phyloP scores from a whole-genome alignment of 176 grass and related monocot species.

The Eremochloa ophiuroides region DNA sequence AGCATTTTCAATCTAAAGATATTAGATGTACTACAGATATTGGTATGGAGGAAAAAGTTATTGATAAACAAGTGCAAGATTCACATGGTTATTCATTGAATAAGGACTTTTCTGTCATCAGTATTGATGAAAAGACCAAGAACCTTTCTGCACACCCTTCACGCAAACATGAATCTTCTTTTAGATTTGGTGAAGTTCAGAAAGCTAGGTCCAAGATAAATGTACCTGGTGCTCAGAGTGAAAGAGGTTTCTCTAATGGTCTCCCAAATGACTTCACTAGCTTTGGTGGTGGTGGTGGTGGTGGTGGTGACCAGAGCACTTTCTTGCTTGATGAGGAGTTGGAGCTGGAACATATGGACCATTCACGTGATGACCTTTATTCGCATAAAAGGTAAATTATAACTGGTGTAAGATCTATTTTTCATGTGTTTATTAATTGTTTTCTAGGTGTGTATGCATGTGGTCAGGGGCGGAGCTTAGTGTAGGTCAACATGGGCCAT shows the following conservation, averaged over 20 bases:
- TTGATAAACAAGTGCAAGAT: conserved; percentile 28
- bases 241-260: conserved; percentile 27
- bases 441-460: not conserved
- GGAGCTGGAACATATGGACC: conserved; percentile 51
- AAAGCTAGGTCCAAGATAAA: conserved; percentile 40
- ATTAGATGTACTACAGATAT: conserved; percentile 16
- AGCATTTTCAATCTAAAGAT: conserved; percentile 29
- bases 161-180: conserved; percentile 20
- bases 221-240: conserved; percentile 26
- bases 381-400: conserved; percentile 61
- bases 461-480: not conserved
- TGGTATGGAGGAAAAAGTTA: conserved; percentile 20
- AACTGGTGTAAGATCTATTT: not conserved
- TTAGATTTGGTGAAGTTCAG: conserved; percentile 27
- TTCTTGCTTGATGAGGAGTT: conserved; percentile 88
- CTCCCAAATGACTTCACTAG: conserved; percentile 30
- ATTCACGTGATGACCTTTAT: conserved; percentile 33
- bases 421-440: not conserved
- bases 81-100: conserved; percentile 31
- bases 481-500: too few species aligned
- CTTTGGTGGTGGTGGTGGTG: conserved; percentile 32
- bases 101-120: conserved; percentile 28
- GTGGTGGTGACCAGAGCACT: conserved; percentile 60
- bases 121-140: conserved; percentile 31
- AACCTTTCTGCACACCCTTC: conserved; percentile 18